Conservation (phyloP, 768 basidiomycete species). For the Hericium alpestre region DNA sequence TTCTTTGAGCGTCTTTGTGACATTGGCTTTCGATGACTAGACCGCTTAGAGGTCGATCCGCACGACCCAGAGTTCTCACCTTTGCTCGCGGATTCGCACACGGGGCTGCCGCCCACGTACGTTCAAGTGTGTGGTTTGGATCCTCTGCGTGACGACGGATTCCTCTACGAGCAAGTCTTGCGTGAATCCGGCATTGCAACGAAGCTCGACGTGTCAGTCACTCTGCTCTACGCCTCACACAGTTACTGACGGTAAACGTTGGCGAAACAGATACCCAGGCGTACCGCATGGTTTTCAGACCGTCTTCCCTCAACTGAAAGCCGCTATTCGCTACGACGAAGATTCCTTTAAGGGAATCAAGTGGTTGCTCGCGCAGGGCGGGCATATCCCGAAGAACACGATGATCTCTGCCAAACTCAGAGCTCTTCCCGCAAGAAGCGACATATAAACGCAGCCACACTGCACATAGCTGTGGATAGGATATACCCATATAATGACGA, state of each 20-base stretch:
- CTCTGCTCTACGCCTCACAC: neutral
- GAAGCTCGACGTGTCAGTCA: neutral
- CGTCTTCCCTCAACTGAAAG: neutral
- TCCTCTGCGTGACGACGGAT: slow-evolving; percentile 1
- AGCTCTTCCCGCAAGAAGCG: too few species aligned
- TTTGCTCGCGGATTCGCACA: slow-evolving; percentile 1
- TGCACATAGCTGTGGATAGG: too few species aligned
- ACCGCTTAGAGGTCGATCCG: neutral
- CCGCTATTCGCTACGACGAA: neutral
- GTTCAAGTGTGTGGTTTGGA: slow-evolving; percentile 1
- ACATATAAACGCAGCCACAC: too few species aligned
- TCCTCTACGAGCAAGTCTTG: slow-evolving; percentile 3
- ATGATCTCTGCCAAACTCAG: too few species aligned
- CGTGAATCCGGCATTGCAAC: neutral
- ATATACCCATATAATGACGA: too few species aligned
- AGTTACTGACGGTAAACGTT: neutral
- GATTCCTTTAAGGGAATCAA: neutral
- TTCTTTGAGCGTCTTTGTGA: neutral
- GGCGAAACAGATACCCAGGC: slow-evolving; percentile 3
- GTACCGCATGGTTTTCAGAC: slow-evolving; percentile 1
- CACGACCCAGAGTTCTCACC: slow-evolving; percentile 1
- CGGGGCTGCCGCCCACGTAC: neutral
- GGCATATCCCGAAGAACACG: too few species aligned
- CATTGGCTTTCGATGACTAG: neutral
- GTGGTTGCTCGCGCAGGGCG: neutral